phyloP scores from a whole-genome alignment of 2,329 filamentous ascomycete genomes.

The Taxawa tesnikishii region DNA sequence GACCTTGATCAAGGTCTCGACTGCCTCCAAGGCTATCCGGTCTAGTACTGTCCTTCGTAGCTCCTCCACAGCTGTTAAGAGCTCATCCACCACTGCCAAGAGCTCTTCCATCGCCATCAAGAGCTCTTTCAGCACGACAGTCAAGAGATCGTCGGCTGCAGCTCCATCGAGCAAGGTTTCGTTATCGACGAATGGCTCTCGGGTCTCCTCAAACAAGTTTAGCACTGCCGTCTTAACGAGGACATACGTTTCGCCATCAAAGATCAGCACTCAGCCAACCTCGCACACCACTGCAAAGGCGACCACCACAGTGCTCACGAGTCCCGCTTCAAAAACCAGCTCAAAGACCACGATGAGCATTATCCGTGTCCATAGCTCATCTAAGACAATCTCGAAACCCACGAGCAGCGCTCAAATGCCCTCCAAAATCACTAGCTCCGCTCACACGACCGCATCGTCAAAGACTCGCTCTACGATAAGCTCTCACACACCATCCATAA shows the following conservation, averaged over 20 bases:
- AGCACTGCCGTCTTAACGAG: neutral
- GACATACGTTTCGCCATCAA: neutral
- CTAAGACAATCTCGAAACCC: too few species aligned
- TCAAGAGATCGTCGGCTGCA: too few species aligned
- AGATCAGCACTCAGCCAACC: neutral
- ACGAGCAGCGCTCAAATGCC: too few species aligned
- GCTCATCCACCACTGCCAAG: neutral
- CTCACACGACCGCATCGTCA: too few species aligned
- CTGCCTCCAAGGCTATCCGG: too few species aligned
- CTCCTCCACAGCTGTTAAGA: neutral
- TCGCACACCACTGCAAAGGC: neutral
- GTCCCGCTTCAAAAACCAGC: neutral
- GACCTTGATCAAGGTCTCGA: neutral
- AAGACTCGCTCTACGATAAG: too few species aligned
- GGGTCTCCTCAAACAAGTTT: neutral
- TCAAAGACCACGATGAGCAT: too few species aligned
- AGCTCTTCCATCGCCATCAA: neutral
- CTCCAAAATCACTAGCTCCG: too few species aligned
- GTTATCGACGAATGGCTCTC: neutral
- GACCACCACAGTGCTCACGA: neutral
- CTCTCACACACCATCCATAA: too few species aligned
- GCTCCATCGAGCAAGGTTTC: too few species aligned
- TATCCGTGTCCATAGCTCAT: too few species aligned
- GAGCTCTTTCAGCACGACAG: too few species aligned
- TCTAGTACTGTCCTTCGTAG: neutral